phyloP scores from a whole-genome alignment of 345 rosid species.

The Clausena lansium region DNA sequence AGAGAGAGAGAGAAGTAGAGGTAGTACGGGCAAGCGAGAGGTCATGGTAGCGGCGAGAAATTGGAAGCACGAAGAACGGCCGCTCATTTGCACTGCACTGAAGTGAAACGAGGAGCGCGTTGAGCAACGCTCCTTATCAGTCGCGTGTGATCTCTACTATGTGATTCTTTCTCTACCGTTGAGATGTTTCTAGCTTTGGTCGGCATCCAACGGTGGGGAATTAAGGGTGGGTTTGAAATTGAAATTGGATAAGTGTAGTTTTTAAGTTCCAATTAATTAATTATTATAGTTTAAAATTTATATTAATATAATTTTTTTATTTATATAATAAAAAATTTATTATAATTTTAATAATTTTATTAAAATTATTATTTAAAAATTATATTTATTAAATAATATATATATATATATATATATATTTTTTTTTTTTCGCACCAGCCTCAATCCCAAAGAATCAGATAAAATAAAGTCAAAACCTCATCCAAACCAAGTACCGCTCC shows the following conservation, averaged over 20 bases:
- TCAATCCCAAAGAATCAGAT: no score
- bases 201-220: slow-evolving; percentile 6
- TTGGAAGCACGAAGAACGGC: slow-evolving; percentile 5
- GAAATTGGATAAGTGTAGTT: no score
- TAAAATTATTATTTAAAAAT: no score
- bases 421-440: no score
- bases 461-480: background rate
- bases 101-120: slow-evolving; percentile 20
- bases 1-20: background rate
- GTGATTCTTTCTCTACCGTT: background rate
- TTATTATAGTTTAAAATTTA: no score
- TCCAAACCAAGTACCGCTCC: background rate
- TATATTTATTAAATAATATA: no score
- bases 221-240: no score
- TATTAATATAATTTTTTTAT: no score
- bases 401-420: no score
- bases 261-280: no score
- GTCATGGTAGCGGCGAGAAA: slow-evolving; percentile 44
- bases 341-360: no score
- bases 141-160: background rate
- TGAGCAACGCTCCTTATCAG: background rate
- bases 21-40: slow-evolving; percentile 43
- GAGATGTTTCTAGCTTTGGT: background rate
- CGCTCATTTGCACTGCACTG: slow-evolving; percentile 14
- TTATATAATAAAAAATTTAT: no score